Evolutionary conservation across 2,329 filamentous ascomycete genomes (phyloP).

Genomic region (Chaetomiaceae sp.): DNA sequence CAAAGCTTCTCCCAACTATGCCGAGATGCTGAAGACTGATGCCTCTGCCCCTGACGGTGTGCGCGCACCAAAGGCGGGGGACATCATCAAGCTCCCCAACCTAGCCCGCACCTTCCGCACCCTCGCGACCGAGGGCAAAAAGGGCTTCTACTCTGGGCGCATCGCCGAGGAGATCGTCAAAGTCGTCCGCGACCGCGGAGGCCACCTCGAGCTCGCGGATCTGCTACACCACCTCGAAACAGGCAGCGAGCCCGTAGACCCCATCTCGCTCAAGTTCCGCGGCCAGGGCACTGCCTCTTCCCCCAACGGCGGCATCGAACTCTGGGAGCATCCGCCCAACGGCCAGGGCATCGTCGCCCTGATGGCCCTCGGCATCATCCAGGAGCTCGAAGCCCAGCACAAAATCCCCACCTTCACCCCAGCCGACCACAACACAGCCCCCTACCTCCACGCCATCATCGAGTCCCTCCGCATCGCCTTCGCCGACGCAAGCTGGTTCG

Average conservation of each 20-base stretch:
- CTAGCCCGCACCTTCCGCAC: constrained; percentile 77
- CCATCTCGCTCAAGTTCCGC: constrained; percentile 76
- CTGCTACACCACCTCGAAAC: constrained; percentile 65
- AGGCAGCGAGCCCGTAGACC: constrained; percentile 73
- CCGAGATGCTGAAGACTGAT: constrained; percentile 83
- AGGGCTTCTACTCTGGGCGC: constrained; percentile 83
- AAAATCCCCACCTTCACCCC: constrained; percentile 67
- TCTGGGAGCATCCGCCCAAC: constrained; percentile 97
- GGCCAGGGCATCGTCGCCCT: constrained; percentile 93
- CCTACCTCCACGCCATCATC: constrained; percentile 81
- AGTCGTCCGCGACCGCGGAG: constrained; percentile 71
- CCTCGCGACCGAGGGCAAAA: constrained; percentile 75
- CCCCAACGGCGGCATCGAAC: constrained; percentile 60
- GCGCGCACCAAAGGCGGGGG: constrained; percentile 71
- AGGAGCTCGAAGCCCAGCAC: constrained; percentile 73
- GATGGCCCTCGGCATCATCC: constrained; percentile 88
- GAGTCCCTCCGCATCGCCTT: constrained; percentile 87
- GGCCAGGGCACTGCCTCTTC: constrained; percentile 49
- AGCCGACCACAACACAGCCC: constrained; percentile 73
- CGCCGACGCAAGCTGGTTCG: constrained; percentile 84
- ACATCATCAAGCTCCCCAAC: constrained; percentile 82
- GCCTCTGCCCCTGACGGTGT: constrained; percentile 62
- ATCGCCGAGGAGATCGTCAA: constrained; percentile 78
- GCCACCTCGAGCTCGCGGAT: constrained; percentile 74
- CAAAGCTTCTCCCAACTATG: constrained; percentile 75